phyloP scores from a whole-genome alignment of 805 yeast species.

The Komagataella populi region DNA sequence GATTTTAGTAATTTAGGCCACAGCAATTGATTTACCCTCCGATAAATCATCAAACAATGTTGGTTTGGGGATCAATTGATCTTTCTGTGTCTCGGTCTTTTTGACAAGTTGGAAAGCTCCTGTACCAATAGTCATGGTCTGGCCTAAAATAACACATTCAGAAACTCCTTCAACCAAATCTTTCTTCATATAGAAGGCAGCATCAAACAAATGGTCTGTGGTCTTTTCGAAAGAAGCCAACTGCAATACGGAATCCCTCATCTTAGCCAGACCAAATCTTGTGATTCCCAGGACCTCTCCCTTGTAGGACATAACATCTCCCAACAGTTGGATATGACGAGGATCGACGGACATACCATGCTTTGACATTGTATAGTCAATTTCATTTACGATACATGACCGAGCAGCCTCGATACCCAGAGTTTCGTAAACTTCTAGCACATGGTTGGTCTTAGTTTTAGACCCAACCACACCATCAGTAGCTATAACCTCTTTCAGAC shows the following conservation, averaged over 20 bases:
- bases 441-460: conserved; percentile 82
- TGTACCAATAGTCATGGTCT: conserved; percentile 95
- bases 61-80: conserved; percentile 26
- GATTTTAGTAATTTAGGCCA: not conserved
- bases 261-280: conserved; percentile 92
- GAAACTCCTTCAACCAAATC: conserved; percentile 96
- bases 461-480: conserved; percentile 93
- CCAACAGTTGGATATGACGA: conserved; percentile 93
- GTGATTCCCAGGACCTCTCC: conserved; percentile 98
- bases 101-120: conserved; percentile 86
- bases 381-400: conserved; percentile 82
- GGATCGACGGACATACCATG: conserved; percentile 99
- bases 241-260: conserved; percentile 96
- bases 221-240: conserved; percentile 97
- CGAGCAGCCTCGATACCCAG: conserved; percentile 98
- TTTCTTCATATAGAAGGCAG: conserved; percentile 94
- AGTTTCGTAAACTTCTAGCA: conserved; percentile 77
- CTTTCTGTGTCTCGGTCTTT: conserved; percentile 29
- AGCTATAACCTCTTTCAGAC: conserved; percentile 89
- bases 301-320: conserved; percentile 98
- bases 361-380: conserved; percentile 94
- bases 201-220: conserved; percentile 95
- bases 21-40: conserved; percentile 1
- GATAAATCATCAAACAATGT: conserved; percentile 34
- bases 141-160: conserved; percentile 94